Evolutionary conservation across 2,329 filamentous ascomycete species (phyloP), one percentile per base, ranked within the genome.

Genomic region (Fusarium protoensiforme): DNA sequence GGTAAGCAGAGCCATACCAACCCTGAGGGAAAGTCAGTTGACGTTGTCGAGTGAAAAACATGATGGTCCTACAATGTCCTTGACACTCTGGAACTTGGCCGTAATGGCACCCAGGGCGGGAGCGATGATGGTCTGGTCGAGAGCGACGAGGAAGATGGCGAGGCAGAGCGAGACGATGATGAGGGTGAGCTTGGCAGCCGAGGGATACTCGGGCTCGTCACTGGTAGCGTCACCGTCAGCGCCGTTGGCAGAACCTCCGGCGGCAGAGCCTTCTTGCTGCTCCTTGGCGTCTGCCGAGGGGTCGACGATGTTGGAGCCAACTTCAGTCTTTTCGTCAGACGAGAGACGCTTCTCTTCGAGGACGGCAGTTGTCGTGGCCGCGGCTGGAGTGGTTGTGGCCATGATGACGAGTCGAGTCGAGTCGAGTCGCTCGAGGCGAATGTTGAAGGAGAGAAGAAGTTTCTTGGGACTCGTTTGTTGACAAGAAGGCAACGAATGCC

Each of bases 91-190:
- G 60, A 84, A 87, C 56, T 86, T 79, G 1, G 79, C 79, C 0
- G 86, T 87, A 71, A 89, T 89, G 75, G 86, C 85, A 22, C 86
- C 86, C 20, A 88, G 82, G 1, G 87, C 87, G 16, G 87, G 87
- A 7, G 86, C 85, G 68, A 88, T 86, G 68, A 87, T 87, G 54
- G 86, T 87, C 79, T 87, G 85, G 69, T 88, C 86, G 13, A 87
- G 81, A 4, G 86, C 86, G 51, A 88, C 85, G 41, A 87, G 82
- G 76, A 88, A 87, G 65, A 87, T 80, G 64, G 84, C 79, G 16
- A 87, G 77, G 67, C 84, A 85, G 63, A 87, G 82, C 5, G 85
- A 84, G 7, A 72, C 54, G 66, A 87, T 82, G 61, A 87, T 84
- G 48, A 86, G 78, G 20, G 78, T 29, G 7, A 86, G 80, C 73